Base-by-base conservation (phyloP, 1,284 basidiomycete genomes). In the Salmacisia buchloeana region DNA sequence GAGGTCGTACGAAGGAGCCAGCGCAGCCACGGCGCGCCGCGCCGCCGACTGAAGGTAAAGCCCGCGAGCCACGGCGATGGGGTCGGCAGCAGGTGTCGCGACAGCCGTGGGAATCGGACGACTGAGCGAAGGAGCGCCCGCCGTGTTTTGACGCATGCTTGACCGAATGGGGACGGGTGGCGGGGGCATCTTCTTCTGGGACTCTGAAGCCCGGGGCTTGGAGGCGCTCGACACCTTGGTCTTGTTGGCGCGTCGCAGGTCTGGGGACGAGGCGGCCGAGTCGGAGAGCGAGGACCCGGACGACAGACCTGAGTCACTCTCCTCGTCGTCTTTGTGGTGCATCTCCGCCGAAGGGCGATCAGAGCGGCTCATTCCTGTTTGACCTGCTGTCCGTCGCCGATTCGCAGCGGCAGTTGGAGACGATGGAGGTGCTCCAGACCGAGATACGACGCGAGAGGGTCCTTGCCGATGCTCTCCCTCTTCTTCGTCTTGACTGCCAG, bases 1-100 rank as follows among this genome's bases (percentile, higher is more conserved):
- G 5, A 79, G 62, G 46, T 79, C 77, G 64, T 79, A 79, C 21
- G 76, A 75, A 5, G 70, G 65, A 1, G 77, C 73, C 1, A 79
- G 65, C 25, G 63, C 60, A 12, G 61, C 63, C 1, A 78, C 73
- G 36, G 70, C 69, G 46, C 52, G 52, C 29, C 70, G 67, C 13
- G 71, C 70, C 1, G 67, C 64, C 10, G 56, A 45, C 52, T 69
- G 68, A 33, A 74, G 62, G 29, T 54, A 54, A 15, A 15, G 3
- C 5, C 46, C 39, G 4, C 35, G 45, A 27, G 25, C 49, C 3
- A 54, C 25, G 13, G 49, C 27, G 60, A 46, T 39, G 43, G 54
- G 31, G 6, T 49, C 49, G 12, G 49, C 35, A 1, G 63, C 62
- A 0, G 69, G 69, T 5, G 18, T 21, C 18, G 39, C 39, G 15